Percentiles rank a stretch among this genome's conserved stretches.
Conservation (phyloP, 352 stramenopile genomes). For the Pelagophyceae sp. region DNA sequence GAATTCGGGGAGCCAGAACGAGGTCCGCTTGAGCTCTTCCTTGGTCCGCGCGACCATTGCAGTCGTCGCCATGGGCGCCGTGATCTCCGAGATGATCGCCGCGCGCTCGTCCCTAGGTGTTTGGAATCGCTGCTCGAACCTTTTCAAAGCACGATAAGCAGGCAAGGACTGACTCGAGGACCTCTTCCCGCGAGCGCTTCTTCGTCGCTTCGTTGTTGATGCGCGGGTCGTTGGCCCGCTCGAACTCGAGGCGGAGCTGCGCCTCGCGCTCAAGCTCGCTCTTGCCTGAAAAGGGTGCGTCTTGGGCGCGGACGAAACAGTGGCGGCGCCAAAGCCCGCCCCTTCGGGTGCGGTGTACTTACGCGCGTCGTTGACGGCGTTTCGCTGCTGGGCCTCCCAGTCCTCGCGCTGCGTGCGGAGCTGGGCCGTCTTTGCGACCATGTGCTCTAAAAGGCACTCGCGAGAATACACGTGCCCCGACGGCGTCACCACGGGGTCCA, state of each 20-base stretch:
- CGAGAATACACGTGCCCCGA: constrained; percentile 13
- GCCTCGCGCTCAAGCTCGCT: too few species aligned
- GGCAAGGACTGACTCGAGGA: too few species aligned
- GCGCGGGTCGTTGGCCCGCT: background rate
- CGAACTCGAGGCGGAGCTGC: background rate
- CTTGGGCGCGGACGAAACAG: too few species aligned
- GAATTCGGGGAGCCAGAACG: background rate
- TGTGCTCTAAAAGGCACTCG: constrained; percentile 4
- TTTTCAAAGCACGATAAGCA: too few species aligned
- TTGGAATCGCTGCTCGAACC: too few species aligned
- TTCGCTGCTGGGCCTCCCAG: background rate
- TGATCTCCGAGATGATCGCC: background rate
- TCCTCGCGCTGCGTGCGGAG: background rate
- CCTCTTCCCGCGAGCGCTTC: background rate
- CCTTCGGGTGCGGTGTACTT: background rate
- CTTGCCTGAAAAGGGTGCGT: too few species aligned
- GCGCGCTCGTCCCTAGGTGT: too few species aligned
- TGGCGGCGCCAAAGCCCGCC: too few species aligned
- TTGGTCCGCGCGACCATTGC: background rate
- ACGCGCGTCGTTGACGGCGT: background rate
- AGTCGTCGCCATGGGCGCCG: background rate
- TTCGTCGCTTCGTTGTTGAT: background rate
- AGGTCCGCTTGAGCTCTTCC: background rate
- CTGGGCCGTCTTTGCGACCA: background rate
- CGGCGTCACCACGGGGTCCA: constrained; percentile 15